Conservation (phyloP, 2,329 filamentous ascomycete species). For the Talaromyces marneffei region DNA sequence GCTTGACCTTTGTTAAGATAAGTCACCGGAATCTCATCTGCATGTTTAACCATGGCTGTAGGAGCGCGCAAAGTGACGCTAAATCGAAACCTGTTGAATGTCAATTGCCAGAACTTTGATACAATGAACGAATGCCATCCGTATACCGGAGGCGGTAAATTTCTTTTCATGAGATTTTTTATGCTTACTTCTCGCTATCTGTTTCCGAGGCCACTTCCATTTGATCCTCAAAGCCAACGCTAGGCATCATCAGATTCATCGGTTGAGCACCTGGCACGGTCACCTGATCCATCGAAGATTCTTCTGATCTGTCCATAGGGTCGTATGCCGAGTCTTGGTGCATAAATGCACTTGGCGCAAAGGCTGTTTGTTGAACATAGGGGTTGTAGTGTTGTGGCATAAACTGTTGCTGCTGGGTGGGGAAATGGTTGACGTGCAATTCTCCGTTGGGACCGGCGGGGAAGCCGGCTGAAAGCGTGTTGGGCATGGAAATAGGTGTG, state of each 20-base stretch:
- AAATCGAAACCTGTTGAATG: constrained; percentile 64
- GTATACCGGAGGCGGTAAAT: background rate
- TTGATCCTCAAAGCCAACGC: constrained; percentile 23
- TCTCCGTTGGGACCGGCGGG: constrained; percentile 58
- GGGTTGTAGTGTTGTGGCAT: constrained; percentile 57
- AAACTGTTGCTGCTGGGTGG: constrained; percentile 49
- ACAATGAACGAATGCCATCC: background rate
- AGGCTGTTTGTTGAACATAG: constrained; percentile 59
- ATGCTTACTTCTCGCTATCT: constrained; percentile 50
- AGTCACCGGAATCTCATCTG: constrained; percentile 90
- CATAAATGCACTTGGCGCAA: constrained; percentile 72
- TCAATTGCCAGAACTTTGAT: background rate
- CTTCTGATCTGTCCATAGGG: constrained; percentile 63
- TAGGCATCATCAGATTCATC: constrained; percentile 41
- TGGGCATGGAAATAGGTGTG: constrained; percentile 77
- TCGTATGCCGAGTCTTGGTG: constrained; percentile 77
- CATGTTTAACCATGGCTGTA: constrained; percentile 84
- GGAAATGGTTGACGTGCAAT: constrained; percentile 59
- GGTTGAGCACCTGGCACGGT: constrained; percentile 48
- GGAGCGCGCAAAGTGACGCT: constrained; percentile 86
- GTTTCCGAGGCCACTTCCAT: constrained; percentile 24
- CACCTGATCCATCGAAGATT: constrained; percentile 57
- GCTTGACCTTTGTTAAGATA: constrained; percentile 97
- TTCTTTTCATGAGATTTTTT: constrained; percentile 16
- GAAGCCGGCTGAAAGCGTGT: constrained; percentile 57